phyloP scores from a whole-genome alignment of 2,329 filamentous ascomycete species.

The Trichoderma sp. region DNA sequence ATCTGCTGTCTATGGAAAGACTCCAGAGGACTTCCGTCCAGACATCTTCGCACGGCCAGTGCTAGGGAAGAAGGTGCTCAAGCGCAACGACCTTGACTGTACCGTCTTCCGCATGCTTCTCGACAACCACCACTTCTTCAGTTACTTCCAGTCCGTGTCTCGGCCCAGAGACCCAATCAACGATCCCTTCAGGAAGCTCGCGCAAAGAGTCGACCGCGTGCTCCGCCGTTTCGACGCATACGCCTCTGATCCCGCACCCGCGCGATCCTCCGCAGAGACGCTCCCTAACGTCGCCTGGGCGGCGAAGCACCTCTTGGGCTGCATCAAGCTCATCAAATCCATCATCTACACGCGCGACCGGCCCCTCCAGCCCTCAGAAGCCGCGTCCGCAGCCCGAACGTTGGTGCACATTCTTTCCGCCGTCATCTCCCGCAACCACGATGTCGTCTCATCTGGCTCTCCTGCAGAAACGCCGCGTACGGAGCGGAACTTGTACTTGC shows the following conservation, averaged over 20 bases:
- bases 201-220: constrained; percentile 47
- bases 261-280: constrained; percentile 29
- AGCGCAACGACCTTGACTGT: constrained; percentile 46
- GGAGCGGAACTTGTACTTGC: constrained; percentile 47
- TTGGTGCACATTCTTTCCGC: constrained; percentile 48
- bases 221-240: constrained; percentile 42
- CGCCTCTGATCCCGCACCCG: neutral
- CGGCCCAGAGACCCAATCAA: constrained; percentile 44
- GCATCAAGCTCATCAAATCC: constrained; percentile 42
- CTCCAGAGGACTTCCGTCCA: constrained; percentile 44
- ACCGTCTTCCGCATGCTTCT: constrained; percentile 54
- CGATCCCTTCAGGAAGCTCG: constrained; percentile 48
- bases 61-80: constrained; percentile 36
- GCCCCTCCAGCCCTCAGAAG: constrained; percentile 39
- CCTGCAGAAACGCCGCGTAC: constrained; percentile 23
- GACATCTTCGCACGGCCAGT: constrained; percentile 42
- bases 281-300: constrained; percentile 48
- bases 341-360: constrained; percentile 39
- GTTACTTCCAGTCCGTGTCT: constrained; percentile 48
- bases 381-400: constrained; percentile 45
- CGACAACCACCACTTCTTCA: constrained; percentile 53
- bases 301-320: constrained; percentile 44
- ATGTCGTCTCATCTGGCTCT: constrained; percentile 29
- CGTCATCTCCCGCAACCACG: constrained; percentile 41
- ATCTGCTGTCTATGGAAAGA: constrained; percentile 40